Conservation (phyloP, 140 eudicot species). For the Oenanthe javanica region DNA sequence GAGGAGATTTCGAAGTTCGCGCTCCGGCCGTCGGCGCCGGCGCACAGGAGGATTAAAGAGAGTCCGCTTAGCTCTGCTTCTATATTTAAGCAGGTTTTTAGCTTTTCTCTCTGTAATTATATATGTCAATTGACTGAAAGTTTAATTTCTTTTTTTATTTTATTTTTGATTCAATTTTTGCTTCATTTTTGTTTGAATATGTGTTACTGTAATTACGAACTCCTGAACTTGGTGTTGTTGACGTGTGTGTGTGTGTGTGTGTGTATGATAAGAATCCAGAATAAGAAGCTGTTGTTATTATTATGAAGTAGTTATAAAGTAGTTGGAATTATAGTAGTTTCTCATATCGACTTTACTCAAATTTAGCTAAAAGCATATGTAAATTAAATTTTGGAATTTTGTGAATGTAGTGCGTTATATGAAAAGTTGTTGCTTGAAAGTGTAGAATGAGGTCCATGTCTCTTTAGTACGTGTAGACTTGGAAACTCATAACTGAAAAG, state of each 20-base stretch:
- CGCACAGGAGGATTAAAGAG: conserved; percentile 69
- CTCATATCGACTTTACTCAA: not conserved
- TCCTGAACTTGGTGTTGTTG: not conserved
- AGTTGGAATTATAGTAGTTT: not conserved
- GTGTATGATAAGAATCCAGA: not conserved
- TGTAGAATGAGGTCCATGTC: not conserved
- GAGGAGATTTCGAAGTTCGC: conserved; percentile 23
- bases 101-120: too few species aligned
- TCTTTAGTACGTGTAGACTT: not conserved
- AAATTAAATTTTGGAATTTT: not conserved
- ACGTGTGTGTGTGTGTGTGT: not conserved
- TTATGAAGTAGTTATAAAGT: not conserved
- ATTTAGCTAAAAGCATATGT: not conserved
- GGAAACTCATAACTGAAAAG: not conserved
- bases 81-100: conserved; percentile 76
- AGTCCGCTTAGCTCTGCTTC: conserved; percentile 94
- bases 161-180: not conserved
- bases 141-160: too few species aligned
- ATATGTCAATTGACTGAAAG: too few species aligned
- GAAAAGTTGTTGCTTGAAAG: not conserved
- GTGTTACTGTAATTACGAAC: not conserved
- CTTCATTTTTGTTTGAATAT: not conserved
- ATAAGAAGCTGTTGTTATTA: not conserved
- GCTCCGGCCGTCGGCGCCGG: conserved; percentile 71
- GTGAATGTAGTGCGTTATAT: not conserved